A percentile compares a stretch with the other conserved stretches of the same genome.
Evolutionary conservation across 2,329 filamentous ascomycete species (phyloP).

Genomic region (Mariannaea sp.): DNA sequence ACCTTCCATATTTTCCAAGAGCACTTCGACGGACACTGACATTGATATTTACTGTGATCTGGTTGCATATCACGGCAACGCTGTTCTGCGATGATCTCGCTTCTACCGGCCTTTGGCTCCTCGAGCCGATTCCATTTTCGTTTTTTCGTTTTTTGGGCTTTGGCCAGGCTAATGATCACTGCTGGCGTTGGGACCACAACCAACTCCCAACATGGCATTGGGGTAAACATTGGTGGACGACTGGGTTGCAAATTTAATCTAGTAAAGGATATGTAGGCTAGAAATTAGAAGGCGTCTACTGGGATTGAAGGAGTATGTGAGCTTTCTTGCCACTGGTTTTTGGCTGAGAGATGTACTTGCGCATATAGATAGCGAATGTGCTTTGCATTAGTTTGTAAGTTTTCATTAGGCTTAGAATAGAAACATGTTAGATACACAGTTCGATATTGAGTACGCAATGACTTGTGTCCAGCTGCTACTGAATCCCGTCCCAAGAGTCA

Average conservation of each 20-base stretch:
- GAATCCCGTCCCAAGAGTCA: no score
- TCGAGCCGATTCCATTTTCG: slow-evolving; percentile 82
- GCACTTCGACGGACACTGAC: slow-evolving; percentile 60
- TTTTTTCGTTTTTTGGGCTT: slow-evolving; percentile 68
- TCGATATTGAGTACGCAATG: no score
- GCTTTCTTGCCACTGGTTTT: no score
- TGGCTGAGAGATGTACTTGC: background rate
- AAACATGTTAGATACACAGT: background rate
- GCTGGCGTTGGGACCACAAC: slow-evolving; percentile 68
- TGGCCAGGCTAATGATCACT: slow-evolving; percentile 63
- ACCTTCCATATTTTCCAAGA: slow-evolving; percentile 50
- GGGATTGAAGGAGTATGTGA: no score
- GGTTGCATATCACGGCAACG: slow-evolving; percentile 70
- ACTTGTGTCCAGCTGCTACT: no score
- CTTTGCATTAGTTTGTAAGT: background rate
- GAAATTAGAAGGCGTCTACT: background rate
- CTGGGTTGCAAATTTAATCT: slow-evolving; percentile 41
- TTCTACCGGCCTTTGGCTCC: slow-evolving; percentile 74
- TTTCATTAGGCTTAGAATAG: background rate
- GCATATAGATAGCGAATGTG: background rate
- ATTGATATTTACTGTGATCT: slow-evolving; percentile 63
- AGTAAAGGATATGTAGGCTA: background rate
- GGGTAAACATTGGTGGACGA: slow-evolving; percentile 66
- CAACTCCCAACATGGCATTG: slow-evolving; percentile 60
- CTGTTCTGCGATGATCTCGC: slow-evolving; percentile 79